Conservation (phyloP, 352 stramenopile genomes). For the Globisporangium paddicum region DNA sequence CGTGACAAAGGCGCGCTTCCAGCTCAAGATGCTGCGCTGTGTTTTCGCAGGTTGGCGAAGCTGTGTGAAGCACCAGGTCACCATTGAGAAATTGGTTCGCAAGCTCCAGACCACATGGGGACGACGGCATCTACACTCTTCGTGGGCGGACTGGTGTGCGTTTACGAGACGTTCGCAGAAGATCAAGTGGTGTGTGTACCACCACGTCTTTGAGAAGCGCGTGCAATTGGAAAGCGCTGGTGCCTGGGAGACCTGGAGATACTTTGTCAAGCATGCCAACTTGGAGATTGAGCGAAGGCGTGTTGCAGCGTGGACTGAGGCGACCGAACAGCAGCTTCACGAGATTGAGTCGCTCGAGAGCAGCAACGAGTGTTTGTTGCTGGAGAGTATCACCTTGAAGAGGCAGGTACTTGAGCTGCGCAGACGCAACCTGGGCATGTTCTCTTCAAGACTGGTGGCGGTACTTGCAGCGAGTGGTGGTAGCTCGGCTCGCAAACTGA, state of each 20-base stretch:
- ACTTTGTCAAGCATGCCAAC: not conserved
- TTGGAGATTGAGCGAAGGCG: not conserved
- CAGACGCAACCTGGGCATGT: slow-evolving; percentile 8
- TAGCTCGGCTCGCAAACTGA: not conserved
- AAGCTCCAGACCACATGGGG: not conserved
- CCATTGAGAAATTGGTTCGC: not conserved
- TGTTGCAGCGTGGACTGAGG: not conserved
- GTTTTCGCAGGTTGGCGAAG: not conserved
- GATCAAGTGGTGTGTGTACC: slow-evolving; percentile 8
- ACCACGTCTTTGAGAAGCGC: not conserved
- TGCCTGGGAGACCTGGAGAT: slow-evolving; percentile 11
- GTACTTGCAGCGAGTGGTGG: slow-evolving; percentile 3
- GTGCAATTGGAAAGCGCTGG: not conserved
- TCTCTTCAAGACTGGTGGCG: not conserved
- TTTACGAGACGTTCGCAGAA: not conserved
- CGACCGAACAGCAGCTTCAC: slow-evolving; percentile 7
- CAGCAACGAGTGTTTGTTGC: slow-evolving; percentile 19
- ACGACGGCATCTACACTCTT: not conserved
- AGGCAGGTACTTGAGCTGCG: slow-evolving; percentile 5
- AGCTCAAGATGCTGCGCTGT: not conserved
- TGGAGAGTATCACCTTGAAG: slow-evolving; percentile 18
- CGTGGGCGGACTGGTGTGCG: slow-evolving; percentile 1
- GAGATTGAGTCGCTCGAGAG: slow-evolving; percentile 14
- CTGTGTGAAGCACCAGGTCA: not conserved
- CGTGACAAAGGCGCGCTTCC: not conserved